Base-by-base conservation (phyloP, 805 yeast species). In the Candida oleophila region DNA sequence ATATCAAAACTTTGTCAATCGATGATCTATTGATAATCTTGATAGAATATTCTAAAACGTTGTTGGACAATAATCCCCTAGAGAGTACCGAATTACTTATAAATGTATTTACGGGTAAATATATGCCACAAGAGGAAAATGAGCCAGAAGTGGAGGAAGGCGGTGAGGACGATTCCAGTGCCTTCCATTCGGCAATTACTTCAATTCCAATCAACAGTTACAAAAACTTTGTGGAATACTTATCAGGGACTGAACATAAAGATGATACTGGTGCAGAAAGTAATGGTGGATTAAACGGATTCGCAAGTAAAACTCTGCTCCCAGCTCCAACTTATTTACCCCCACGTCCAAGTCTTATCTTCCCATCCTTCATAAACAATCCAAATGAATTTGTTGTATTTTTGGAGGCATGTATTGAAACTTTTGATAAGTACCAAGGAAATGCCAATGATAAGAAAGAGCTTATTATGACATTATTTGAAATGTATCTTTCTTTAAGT, bases 371-470 rank as follows among this genome's bases (percentile, higher is more conserved):
- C 62, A 81, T 87, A n/a, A 80, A 84, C 53, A 89, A 87, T 60
- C 90, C 94, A 0, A 80, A 83, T 57, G 94, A 91, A 59, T 92
- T 94, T 73, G 94, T 91, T 21, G 87, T 88, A 5, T 94, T 94
- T 52, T 65, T 94, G 47, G 99, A 94, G 61, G 97, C 98, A 0
- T 89, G 96, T 55, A 66, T 90, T 14, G 88, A 85, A 55, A 76
- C 87, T 11, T 87, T 87, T 59, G 90, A 85, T 46, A 77, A 76
- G 47, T 87, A 83, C 57, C 94, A 87, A 44, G 92, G 94, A 0
- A 74, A 78, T 43, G 64, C 64, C 3, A 80, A 78, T 50, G 97
- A 92, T 56, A 81, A 83, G 54, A 78, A 77, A 43, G 95, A 85
- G 41, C 74, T 92, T 38, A 70, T 87, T 46, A 80, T 87, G 2